These are phyloP conservation scores for Aspergillus pseudoviridinutans DNA, from an alignment of 2,329 filamentous ascomycete species.

Conservation along the genomic window DNA sequence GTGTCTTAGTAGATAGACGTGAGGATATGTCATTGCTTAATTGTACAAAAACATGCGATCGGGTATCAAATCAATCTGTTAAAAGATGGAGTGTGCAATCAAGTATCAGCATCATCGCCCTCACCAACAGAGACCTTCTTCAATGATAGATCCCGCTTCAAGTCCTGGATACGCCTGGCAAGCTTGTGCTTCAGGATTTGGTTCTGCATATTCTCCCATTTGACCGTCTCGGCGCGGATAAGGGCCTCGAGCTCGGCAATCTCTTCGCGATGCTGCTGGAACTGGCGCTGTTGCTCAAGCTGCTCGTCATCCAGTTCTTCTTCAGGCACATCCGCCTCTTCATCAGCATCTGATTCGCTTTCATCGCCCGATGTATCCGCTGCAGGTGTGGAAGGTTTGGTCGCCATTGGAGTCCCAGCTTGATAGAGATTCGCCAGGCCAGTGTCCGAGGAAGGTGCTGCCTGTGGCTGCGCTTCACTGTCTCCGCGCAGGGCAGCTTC, in stretches of 20 bases:
- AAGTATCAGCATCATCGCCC: constrained; percentile 29
- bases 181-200: constrained; percentile 42
- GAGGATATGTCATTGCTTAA: background rate
- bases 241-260: constrained; percentile 41
- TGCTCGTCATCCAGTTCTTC: constrained; percentile 43
- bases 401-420: constrained; percentile 29
- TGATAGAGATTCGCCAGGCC: constrained; percentile 21
- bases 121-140: constrained; percentile 43
- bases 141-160: constrained; percentile 42
- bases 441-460: constrained; percentile 11
- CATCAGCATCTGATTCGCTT: constrained; percentile 37
- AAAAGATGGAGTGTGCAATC: constrained; percentile 8
- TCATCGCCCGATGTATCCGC: constrained; percentile 42
- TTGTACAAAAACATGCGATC: constrained; percentile 2
- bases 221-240: constrained; percentile 35
- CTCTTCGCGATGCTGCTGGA: constrained; percentile 44
- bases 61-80: constrained; percentile 11
- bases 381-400: constrained; percentile 29
- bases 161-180: constrained; percentile 40
- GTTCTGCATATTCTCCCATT: constrained; percentile 40
- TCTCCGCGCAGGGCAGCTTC: constrained; percentile 41
- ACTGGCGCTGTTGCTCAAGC: constrained; percentile 37
- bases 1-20: background rate
- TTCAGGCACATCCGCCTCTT: constrained; percentile 32
- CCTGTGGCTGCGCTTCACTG: constrained; percentile 19